These are phyloP conservation scores for Leccinum angustisporum DNA, from an alignment of 1,284 basidiomycete species.

Conservation along the genomic window DNA sequence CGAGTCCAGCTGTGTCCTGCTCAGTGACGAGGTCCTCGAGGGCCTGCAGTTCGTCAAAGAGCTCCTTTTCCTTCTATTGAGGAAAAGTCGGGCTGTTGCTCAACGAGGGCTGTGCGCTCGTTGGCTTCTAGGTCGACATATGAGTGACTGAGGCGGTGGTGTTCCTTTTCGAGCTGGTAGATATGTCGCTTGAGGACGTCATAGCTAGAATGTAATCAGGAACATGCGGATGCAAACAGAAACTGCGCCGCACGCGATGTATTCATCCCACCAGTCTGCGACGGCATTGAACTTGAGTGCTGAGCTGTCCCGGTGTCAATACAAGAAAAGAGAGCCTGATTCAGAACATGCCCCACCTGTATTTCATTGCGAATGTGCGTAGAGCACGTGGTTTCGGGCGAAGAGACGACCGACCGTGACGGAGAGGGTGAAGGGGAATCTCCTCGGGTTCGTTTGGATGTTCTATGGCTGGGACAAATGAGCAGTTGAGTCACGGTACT, in stretches of 20 bases:
- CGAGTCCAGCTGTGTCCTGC: conserved; percentile 68
- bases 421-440: conserved; percentile 25
- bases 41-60: conserved; percentile 60
- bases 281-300: conserved; percentile 93
- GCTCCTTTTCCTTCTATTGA: conserved; percentile 71
- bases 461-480: no score
- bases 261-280: conserved; percentile 93
- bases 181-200: conserved; percentile 86
- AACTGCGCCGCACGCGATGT: conserved; percentile 65
- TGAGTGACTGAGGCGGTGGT: conserved; percentile 43
- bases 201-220: conserved; percentile 51
- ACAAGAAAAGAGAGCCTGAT: background rate
- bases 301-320: conserved; percentile 41
- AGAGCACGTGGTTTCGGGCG: conserved; percentile 11
- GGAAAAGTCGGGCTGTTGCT: conserved; percentile 29
- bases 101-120: conserved; percentile 57
- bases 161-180: conserved; percentile 79
- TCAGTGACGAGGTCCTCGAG: conserved; percentile 66
- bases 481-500: no score
- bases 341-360: conserved; percentile 46
- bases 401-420: conserved; percentile 1
- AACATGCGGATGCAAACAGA: background rate
- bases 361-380: conserved; percentile 54
- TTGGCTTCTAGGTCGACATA: conserved; percentile 66
- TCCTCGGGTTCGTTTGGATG: no score